Conservation (phyloP, 2,329 filamentous ascomycete genomes). For the Hypoxylon sp. region DNA sequence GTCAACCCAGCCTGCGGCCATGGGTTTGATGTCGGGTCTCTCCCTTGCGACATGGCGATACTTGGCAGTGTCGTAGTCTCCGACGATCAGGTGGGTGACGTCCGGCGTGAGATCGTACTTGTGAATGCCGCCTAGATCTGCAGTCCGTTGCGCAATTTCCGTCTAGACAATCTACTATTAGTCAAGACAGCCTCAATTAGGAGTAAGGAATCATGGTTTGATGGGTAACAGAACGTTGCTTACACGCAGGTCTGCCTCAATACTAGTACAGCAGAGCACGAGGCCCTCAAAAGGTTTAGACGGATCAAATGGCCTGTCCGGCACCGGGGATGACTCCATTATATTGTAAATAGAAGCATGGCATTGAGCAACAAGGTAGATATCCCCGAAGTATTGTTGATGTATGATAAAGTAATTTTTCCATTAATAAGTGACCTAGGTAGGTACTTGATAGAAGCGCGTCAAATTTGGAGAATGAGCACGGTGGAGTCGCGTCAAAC, state of each 20-base stretch:
- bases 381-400: neutral
- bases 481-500: conserved; percentile 33
- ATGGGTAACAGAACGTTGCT: conserved; percentile 51
- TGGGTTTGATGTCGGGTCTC: conserved; percentile 85
- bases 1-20: conserved; percentile 88
- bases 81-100: conserved; percentile 94
- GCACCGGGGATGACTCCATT: conserved; percentile 50
- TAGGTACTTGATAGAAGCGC: conserved; percentile 28
- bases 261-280: conserved; percentile 89
- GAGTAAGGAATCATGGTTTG: neutral
- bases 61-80: conserved; percentile 89
- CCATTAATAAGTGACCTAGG: neutral
- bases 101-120: conserved; percentile 95
- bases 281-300: conserved; percentile 78
- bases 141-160: conserved; percentile 74
- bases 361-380: conserved; percentile 33
- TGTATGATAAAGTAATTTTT: conserved; percentile 5
- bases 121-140: conserved; percentile 88
- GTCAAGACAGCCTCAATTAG: neutral
- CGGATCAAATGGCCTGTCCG: conserved; percentile 62
- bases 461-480: conserved; percentile 15
- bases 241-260: conserved; percentile 84
- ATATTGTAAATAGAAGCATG: conserved; percentile 26
- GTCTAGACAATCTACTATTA: conserved; percentile 55
- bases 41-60: conserved; percentile 95